Evolutionary conservation across 257 asterid species (phyloP).

Genomic region (Primulina huaijiensis): DNA sequence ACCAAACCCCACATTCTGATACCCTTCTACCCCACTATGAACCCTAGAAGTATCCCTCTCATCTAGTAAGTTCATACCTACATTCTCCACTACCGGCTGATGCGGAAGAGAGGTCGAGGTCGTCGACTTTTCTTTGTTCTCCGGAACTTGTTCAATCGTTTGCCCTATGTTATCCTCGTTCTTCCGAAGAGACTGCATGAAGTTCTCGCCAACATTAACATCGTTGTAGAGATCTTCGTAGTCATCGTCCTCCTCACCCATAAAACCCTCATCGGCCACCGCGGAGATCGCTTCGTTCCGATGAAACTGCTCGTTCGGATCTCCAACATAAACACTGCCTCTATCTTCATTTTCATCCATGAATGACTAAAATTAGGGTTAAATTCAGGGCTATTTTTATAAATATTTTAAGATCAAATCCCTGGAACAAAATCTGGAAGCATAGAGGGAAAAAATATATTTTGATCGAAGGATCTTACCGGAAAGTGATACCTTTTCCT

Average conservation of each 20-base stretch:
- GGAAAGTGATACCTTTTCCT: not conserved
- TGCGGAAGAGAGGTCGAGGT: conserved; percentile 30
- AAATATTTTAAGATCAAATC: not conserved
- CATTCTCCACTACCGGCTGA: conserved; percentile 32
- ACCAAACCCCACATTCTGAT: conserved; percentile 40
- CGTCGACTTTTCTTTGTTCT: conserved; percentile 26
- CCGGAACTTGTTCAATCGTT: conserved; percentile 41
- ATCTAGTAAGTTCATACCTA: conserved; percentile 27
- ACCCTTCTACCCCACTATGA: conserved; percentile 36
- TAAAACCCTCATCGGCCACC: conserved; percentile 67
- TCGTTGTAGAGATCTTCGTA: conserved; percentile 94
- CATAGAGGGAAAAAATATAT: not conserved
- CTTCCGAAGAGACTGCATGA: conserved; percentile 61
- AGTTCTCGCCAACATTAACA: conserved; percentile 90
- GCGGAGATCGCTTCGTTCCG: conserved; percentile 82
- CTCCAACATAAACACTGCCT: conserved; percentile 49
- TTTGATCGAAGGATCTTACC: conserved; percentile 19
- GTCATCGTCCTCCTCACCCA: conserved; percentile 85
- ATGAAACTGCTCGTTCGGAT: conserved; percentile 61
- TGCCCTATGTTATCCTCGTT: conserved; percentile 46
- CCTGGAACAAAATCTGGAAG: conserved; percentile 2
- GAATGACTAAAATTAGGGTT: conserved; percentile 30
- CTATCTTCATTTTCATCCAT: conserved; percentile 58
- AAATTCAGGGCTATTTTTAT: conserved; percentile 14
- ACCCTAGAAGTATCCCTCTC: conserved; percentile 39